phyloP scores from a whole-genome alignment of 768 basidiomycete species.

The Saitozyma sp. region DNA sequence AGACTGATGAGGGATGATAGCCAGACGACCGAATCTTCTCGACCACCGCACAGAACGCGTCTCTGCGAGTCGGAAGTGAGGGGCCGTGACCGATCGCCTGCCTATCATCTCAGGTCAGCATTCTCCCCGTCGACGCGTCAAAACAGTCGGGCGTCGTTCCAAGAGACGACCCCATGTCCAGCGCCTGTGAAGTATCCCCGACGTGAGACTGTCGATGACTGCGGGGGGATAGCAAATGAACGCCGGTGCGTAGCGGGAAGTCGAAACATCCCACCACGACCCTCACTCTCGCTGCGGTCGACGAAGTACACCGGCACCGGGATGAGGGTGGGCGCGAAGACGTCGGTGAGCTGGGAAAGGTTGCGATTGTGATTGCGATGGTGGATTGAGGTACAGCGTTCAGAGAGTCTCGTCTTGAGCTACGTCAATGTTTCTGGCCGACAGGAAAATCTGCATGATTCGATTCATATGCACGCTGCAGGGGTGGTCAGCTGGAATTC shows the following conservation, averaged over 20 bases:
- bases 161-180: slow-evolving; percentile 31
- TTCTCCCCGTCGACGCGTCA: not conserved
- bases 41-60: slow-evolving; percentile 4
- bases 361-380: slow-evolving; percentile 5
- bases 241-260: slow-evolving; percentile 16
- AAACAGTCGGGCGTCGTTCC: not conserved
- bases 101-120: not conserved
- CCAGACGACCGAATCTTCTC: not conserved
- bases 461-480: not conserved
- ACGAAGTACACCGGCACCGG: slow-evolving; percentile 27
- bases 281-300: slow-evolving; percentile 24
- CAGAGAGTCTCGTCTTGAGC: too few relatives aligned
- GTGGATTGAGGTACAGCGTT: not conserved
- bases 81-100: not conserved
- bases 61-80: not conserved
- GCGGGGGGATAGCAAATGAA: slow-evolving; percentile 50
- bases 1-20: not conserved
- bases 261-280: slow-evolving; percentile 5
- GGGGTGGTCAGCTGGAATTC: not conserved
- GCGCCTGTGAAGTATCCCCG: slow-evolving; percentile 52
- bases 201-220: slow-evolving; percentile 20
- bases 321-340: slow-evolving; percentile 30
- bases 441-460: slow-evolving; percentile 4
- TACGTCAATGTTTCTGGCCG: not conserved
- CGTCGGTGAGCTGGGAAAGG: slow-evolving; percentile 23